These are phyloP conservation scores for Mycena alexandri DNA, from an alignment of 768 basidiomycete genomes.

Conservation along the genomic window DNA sequence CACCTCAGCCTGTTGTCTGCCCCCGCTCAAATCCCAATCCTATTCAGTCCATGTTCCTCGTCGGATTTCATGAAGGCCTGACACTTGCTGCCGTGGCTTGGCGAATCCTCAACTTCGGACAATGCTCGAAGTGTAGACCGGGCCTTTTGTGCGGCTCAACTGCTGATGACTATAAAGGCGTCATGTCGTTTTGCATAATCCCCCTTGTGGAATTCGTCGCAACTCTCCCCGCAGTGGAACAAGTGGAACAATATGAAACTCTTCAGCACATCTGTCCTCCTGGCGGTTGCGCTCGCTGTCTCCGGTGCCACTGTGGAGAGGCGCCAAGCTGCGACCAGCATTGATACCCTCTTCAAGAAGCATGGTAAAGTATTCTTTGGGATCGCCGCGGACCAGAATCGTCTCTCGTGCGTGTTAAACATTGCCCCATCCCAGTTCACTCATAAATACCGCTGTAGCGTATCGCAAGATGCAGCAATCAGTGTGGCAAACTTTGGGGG, in stretches of 20 bases:
- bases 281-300: conserved; percentile 17
- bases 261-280: conserved; percentile 9
- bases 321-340: conserved; percentile 27
- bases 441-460: background rate
- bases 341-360: conserved; percentile 27
- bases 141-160: background rate
- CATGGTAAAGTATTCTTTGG: conserved; percentile 33
- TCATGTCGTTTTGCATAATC: background rate
- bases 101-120: background rate
- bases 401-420: conserved; percentile 18
- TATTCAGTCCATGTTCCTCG: background rate
- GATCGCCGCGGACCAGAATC: conserved; percentile 27
- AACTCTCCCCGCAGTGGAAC: background rate
- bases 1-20: no score
- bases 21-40: no score
- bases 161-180: conserved; percentile 1
- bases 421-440: no score
- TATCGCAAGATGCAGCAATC: conserved; percentile 33
- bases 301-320: conserved; percentile 18
- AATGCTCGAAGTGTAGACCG: background rate
- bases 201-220: background rate
- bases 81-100: background rate
- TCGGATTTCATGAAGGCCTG: background rate
- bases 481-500: conserved; percentile 51
- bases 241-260: conserved; percentile 19